phyloP scores from a whole-genome alignment of 768 basidiomycete species.

The Tricholoma bakamatsutake region DNA sequence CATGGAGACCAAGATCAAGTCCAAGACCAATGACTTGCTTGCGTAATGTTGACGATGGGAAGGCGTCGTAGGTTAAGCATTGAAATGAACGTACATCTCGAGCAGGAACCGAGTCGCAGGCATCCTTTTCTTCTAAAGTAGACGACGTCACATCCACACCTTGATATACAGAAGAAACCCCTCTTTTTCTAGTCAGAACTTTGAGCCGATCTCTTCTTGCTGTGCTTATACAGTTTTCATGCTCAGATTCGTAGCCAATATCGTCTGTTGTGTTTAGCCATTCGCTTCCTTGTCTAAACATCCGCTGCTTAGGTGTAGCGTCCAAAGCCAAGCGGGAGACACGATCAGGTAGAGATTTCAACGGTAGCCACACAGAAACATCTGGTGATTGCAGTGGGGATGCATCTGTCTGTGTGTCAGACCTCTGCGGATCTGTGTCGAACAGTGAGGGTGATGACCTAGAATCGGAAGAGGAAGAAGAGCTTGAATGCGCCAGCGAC shows the following conservation, averaged over 20 bases:
- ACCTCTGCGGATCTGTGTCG: slow-evolving; percentile 7
- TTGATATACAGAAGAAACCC: not conserved
- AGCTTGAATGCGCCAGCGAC: slow-evolving; percentile 12
- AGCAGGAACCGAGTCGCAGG: not conserved
- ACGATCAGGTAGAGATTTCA: not conserved
- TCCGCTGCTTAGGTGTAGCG: slow-evolving; percentile 5
- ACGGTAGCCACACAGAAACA: not conserved
- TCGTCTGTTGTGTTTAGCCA: slow-evolving; percentile 1
- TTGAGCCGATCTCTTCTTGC: not conserved
- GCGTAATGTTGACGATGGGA: not conserved
- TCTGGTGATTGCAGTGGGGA: slow-evolving; percentile 11
- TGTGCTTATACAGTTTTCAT: not conserved
- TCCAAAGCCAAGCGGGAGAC: not conserved
- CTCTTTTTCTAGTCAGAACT: not conserved
- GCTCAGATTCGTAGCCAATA: slow-evolving; percentile 13
- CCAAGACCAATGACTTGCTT: not conserved
- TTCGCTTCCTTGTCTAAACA: not conserved
- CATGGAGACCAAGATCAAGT: not conserved
- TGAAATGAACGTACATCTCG: not conserved
- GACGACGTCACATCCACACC: not conserved
- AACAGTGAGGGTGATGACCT: slow-evolving; percentile 4
- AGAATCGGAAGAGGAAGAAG: slow-evolving; percentile 7
- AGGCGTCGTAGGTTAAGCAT: not conserved
- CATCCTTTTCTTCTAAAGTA: not conserved
- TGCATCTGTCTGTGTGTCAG: slow-evolving; percentile 13